Base-by-base conservation (phyloP, 2,329 filamentous ascomycete species). In the Sporothrix schenckii region DNA sequence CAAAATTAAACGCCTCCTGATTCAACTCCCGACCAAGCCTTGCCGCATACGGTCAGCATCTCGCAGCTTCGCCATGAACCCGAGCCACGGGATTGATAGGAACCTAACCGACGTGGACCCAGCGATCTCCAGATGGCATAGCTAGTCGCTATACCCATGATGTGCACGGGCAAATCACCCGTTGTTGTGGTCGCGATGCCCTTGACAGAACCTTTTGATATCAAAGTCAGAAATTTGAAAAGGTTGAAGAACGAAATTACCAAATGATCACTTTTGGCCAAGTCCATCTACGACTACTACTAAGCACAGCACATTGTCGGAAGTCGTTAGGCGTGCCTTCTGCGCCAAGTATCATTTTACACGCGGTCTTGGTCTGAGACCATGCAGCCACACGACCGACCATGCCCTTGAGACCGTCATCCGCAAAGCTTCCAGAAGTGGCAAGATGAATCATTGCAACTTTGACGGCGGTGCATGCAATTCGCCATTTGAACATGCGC, bases 21-120 rank as follows among this genome's bases (percentile, higher is more conserved):
- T 61, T 61, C 56, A 61, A 44, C 56, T 41, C n/a, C 34, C 56
- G 56, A n/a, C 39, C 56, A 44, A 14, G n/a, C 44, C 44, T 44
- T 44, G 30, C 56, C 27, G 3, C 34, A 24, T 61, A 11, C 14
- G 56, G 56, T 44, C 34, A 44, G 19, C 56, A 7, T 61, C 19
- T 61, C 56, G 34, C 19, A 7, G 56, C 56, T 39, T 44, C 21
- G 56, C 19, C 34, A 44, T 6, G n/a, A 5, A n/a, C 34, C 27
- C 27, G 56, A 14, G 11, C 14, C 24, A 14, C 19, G 6, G 34
- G 34, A 4, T 34, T 34, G 34, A 53, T 21, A 49, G 16, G 44
- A 19, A 61, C 19, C 27, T n/a, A n/a, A n/a, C 10, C 14, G n/a
- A 27, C 34, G 39, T 61, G 11, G 7, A 24, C 21, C 34, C 56